These are phyloP conservation scores for Fusarium decemcellulare DNA, from an alignment of 2,329 filamentous ascomycete genomes.

Conservation along the genomic window DNA sequence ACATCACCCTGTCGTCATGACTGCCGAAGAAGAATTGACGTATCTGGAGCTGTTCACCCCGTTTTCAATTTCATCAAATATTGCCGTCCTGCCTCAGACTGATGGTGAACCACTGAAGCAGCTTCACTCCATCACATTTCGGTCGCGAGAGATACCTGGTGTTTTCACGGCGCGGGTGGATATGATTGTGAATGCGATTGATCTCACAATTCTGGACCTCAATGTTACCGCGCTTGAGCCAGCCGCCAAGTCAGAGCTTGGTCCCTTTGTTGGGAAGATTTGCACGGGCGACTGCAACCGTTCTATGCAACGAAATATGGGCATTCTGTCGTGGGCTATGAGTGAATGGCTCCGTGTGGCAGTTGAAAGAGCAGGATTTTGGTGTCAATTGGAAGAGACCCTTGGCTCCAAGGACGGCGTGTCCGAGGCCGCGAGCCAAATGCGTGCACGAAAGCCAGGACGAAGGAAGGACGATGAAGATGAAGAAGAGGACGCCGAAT, in stretches of 20 bases:
- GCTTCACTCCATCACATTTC: slow-evolving; percentile 68
- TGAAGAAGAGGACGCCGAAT: slow-evolving; percentile 39
- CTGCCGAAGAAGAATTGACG: slow-evolving; percentile 74
- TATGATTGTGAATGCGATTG: slow-evolving; percentile 70
- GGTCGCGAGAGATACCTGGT: slow-evolving; percentile 58
- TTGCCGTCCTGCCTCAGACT: slow-evolving; percentile 60
- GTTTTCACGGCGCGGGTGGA: slow-evolving; percentile 72
- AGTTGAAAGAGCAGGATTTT: slow-evolving; percentile 72
- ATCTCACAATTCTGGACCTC: slow-evolving; percentile 66
- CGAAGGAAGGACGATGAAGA: slow-evolving; percentile 41
- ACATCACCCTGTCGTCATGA: slow-evolving; percentile 75
- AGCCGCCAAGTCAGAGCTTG: slow-evolving; percentile 71
- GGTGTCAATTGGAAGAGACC: slow-evolving; percentile 67
- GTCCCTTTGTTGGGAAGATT: slow-evolving; percentile 64
- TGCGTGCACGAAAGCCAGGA: slow-evolving; percentile 44
- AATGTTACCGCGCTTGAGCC: slow-evolving; percentile 69
- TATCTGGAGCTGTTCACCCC: slow-evolving; percentile 81
- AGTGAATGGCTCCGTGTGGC: slow-evolving; percentile 77
- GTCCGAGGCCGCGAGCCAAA: slow-evolving; percentile 36
- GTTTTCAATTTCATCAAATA: slow-evolving; percentile 71
- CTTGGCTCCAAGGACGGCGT: slow-evolving; percentile 55
- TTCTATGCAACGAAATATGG: slow-evolving; percentile 69
- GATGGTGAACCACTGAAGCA: slow-evolving; percentile 60
- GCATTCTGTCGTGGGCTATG: slow-evolving; percentile 76
- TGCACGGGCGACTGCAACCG: slow-evolving; percentile 56